Percentiles rank a stretch among this genome's conserved stretches.
Evolutionary conservation across 2,329 filamentous ascomycete species (phyloP).

Genomic region (Fusarium tuaranense): DNA sequence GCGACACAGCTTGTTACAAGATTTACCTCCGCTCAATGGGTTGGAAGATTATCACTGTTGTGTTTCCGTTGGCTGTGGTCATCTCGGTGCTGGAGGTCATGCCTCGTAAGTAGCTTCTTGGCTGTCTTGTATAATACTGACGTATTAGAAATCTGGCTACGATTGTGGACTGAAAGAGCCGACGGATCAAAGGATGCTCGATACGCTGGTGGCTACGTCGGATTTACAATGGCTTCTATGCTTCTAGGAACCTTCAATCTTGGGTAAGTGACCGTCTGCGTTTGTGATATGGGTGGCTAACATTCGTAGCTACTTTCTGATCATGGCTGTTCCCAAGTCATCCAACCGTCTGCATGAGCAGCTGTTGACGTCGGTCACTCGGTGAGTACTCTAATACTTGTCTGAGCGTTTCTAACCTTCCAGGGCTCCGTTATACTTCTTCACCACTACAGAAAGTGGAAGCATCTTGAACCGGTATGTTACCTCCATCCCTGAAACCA

Average conservation of each 20-base stretch:
- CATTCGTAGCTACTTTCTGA: slow-evolving; percentile 37
- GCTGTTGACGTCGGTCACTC: slow-evolving; percentile 36
- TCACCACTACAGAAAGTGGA: slow-evolving; percentile 55
- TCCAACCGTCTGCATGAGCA: slow-evolving; percentile 38
- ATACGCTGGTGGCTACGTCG: slow-evolving; percentile 41
- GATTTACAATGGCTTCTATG: slow-evolving; percentile 33
- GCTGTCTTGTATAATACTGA: background rate
- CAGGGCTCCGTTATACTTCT: slow-evolving; percentile 56
- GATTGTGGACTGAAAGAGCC: slow-evolving; percentile 43
- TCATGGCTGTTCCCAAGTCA: slow-evolving; percentile 38
- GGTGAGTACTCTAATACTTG: background rate
- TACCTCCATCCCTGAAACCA: slow-evolving; percentile 11
- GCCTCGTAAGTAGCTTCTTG: slow-evolving; percentile 33
- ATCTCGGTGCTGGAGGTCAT: slow-evolving; percentile 34
- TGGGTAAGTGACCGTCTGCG: background rate
- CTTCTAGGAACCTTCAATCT: slow-evolving; percentile 21
- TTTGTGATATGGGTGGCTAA: background rate
- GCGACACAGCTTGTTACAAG: slow-evolving; percentile 45
- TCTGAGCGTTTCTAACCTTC: background rate
- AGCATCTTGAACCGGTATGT: slow-evolving; percentile 54
- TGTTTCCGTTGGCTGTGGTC: slow-evolving; percentile 26
- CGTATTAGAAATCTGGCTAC: slow-evolving; percentile 42
- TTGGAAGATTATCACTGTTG: slow-evolving; percentile 28
- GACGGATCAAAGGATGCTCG: slow-evolving; percentile 28
- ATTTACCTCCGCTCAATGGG: slow-evolving; percentile 45